Percentiles rank a stretch among this genome's conserved stretches.
Conservation (phyloP, 805 yeast species). For the Maudiozyma turicensis region DNA sequence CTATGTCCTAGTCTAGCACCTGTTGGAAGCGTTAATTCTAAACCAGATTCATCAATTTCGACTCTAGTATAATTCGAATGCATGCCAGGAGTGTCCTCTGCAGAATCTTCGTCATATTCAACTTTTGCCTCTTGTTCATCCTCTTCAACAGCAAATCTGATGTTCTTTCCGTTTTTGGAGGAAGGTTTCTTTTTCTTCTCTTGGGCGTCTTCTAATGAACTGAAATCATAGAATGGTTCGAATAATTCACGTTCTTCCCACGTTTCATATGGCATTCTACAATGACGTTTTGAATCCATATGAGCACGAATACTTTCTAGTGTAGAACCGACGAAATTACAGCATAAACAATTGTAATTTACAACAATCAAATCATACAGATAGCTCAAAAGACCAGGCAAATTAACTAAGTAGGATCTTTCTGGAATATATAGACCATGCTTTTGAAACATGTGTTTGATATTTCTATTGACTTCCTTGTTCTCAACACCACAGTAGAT, state of each 20-base stretch:
- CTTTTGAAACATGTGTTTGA: slow-evolving; percentile 63
- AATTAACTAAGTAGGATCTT: slow-evolving; percentile 52
- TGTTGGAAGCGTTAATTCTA: slow-evolving; percentile 62
- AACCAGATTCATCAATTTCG: slow-evolving; percentile 44
- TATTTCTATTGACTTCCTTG: slow-evolving; percentile 45
- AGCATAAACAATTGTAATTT: slow-evolving; percentile 76
- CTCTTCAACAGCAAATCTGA: slow-evolving; percentile 25
- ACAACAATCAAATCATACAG: slow-evolving; percentile 72
- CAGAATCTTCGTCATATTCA: slow-evolving; percentile 8
- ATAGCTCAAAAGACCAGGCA: slow-evolving; percentile 62
- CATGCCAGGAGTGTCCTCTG: slow-evolving; percentile 3
- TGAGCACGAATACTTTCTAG: slow-evolving; percentile 86
- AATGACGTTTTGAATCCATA: slow-evolving; percentile 76
- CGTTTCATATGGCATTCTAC: slow-evolving; percentile 78
- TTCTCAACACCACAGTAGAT: slow-evolving; percentile 49
- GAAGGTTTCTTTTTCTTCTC: slow-evolving; percentile 18
- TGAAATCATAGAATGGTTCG: slow-evolving; percentile 76
- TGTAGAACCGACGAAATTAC: slow-evolving; percentile 75
- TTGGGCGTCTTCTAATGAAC: slow-evolving; percentile 41
- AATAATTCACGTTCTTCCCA: slow-evolving; percentile 68
- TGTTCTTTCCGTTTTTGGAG: slow-evolving; percentile 21
- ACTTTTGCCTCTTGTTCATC: slow-evolving; percentile 26
- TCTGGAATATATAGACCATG: slow-evolving; percentile 92
- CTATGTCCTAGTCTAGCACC: slow-evolving; percentile 81
- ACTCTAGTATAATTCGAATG: slow-evolving; percentile 30